Base-by-base conservation (phyloP, 176 grass and related monocot species). In the Hyparrhenia diplandra region DNA sequence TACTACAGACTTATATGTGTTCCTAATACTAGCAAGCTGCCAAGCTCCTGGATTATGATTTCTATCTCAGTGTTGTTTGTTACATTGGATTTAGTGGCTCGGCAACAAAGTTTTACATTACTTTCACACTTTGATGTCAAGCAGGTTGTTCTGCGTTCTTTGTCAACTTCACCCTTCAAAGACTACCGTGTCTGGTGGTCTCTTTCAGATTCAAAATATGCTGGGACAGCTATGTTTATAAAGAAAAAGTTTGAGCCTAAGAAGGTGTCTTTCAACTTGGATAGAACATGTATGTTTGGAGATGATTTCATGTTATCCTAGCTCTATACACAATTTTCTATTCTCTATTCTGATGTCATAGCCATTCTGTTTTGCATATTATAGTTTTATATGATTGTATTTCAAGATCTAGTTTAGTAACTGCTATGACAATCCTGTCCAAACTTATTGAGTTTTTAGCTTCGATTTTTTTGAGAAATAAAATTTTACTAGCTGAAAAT, bases 191-290 rank as follows among this genome's bases (percentile, higher is more conserved):
- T 92, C 12, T 93, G 87, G 89, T 98, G 95, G 95, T 98, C 95
- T 87, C 95, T 98, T 92, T 94, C 95, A 45, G 92, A 98, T 76
- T 91, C 92, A 16, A 98, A 94, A 55, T 98, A 98, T 51, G 90
- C 74, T 12, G 95, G 92, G 67, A 94, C 92, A 74, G 88, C 90
- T 80, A 75, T 98, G 81, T 83, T 98, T 84, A 81, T 94, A 75
- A 98, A 98, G 77, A 94, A 94, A 82, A 87, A 86, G 76, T 79
- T 94, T 85, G 76, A 87, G 77, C 90, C 92, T 71, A 98, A 98
- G 78, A 98, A 91, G 76, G 74, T 98, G 59, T 92, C 81, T 41
- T 98, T 94, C 78, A 92, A 75, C 61, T 92, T 98, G 79, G 90
- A 94, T 87, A 83, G 86, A 89, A 75, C 78, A 90, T 93, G 92